Conservation (phyloP, 768 basidiomycete species). For the Podaxis pistillaris region DNA sequence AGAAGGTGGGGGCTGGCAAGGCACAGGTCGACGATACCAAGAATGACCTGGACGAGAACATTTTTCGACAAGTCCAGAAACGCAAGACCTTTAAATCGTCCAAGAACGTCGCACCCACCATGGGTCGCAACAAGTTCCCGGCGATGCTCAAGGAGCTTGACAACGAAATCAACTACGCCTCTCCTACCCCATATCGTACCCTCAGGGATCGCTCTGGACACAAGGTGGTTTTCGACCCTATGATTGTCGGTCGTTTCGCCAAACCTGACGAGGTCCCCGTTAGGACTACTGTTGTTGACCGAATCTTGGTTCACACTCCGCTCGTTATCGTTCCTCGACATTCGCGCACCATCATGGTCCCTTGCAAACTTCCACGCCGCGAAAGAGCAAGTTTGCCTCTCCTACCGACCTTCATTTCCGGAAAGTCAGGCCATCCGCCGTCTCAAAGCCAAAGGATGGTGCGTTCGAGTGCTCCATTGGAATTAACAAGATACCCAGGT, state of each 20-base stretch:
- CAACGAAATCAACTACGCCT: conserved; percentile 5
- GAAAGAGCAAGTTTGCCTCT: background rate
- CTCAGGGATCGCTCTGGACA: conserved; percentile 17
- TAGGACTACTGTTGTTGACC: conserved; percentile 4
- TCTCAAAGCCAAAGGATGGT: background rate
- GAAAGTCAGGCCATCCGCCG: background rate
- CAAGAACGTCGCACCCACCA: conserved; percentile 22
- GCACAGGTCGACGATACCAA: conserved; percentile 24
- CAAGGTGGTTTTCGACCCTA: background rate
- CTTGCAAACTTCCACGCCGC: conserved; percentile 3
- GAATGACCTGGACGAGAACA: conserved; percentile 18
- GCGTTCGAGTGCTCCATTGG: background rate
- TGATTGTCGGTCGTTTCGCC: background rate
- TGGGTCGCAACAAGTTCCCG: conserved; percentile 15
- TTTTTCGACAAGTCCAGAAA: conserved; percentile 21
- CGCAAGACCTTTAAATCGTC: conserved; percentile 16
- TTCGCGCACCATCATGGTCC: background rate
- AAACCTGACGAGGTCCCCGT: background rate
- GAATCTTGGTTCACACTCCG: background rate
- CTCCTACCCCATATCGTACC: conserved; percentile 16
- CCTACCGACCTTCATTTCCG: background rate
- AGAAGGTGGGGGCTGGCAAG: conserved; percentile 17
- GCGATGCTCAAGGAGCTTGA: conserved; percentile 8
- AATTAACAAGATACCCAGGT: background rate
- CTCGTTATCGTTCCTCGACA: conserved; percentile 6